A percentile compares a stretch with the other conserved stretches of the same genome.
These are phyloP conservation scores for Suillus spraguei DNA, from an alignment of 768 basidiomycete genomes.

Conservation along the genomic window DNA sequence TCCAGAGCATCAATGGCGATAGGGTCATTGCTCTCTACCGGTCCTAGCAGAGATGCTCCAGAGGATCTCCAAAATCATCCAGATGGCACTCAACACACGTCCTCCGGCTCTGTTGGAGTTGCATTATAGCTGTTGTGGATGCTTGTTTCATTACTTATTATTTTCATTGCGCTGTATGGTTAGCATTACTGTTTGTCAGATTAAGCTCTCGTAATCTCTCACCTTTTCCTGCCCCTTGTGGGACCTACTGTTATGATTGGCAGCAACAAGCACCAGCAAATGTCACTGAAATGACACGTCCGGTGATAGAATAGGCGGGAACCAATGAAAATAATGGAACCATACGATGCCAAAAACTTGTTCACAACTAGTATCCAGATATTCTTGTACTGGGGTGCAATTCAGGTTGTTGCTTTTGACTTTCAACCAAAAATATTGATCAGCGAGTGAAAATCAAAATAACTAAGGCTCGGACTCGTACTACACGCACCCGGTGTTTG, in stretches of 20 bases:
- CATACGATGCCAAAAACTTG: neutral
- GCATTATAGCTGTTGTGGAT: slow-evolving; percentile 17
- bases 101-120: slow-evolving; percentile 5
- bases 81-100: slow-evolving; percentile 22
- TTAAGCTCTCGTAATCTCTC: slow-evolving; percentile 11
- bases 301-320: neutral
- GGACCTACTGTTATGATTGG: neutral
- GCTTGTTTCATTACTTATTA: slow-evolving; percentile 15
- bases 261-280: slow-evolving; percentile 3
- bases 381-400: neutral
- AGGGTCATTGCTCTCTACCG: slow-evolving; percentile 66
- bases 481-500: neutral
- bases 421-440: neutral
- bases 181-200: slow-evolving; percentile 11
- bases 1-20: slow-evolving; percentile 80
- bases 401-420: neutral
- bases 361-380: neutral
- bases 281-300: slow-evolving; percentile 9
- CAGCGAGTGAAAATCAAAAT: neutral
- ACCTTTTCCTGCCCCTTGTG: slow-evolving; percentile 7
- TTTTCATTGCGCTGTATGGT: slow-evolving; percentile 8
- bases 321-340: slow-evolving; percentile 5
- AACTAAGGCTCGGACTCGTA: neutral
- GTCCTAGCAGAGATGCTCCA: slow-evolving; percentile 31
- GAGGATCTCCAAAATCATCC: slow-evolving; percentile 28